Conservation (phyloP, 2,329 filamentous ascomycete genomes). For the Cryphonectria nitschkei region DNA sequence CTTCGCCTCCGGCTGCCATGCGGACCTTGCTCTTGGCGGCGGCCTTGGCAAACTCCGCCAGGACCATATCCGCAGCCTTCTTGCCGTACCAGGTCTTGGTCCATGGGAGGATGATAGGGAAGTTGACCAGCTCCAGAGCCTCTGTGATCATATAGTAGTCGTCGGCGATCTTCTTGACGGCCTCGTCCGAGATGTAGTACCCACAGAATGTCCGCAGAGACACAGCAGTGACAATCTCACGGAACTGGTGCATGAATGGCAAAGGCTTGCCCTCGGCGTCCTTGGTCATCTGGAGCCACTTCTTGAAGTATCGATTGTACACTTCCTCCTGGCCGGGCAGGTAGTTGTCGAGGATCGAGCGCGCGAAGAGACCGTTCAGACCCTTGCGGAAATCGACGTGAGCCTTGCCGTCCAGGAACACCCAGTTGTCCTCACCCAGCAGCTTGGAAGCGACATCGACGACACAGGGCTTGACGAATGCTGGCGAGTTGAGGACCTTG, state of each 20-base stretch:
- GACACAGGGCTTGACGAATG: conserved; percentile 92
- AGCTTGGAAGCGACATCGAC: conserved; percentile 95
- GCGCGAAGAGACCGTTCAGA: conserved; percentile 91
- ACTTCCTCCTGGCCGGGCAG: conserved; percentile 91
- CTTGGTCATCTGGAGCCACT: conserved; percentile 76
- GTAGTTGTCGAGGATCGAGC: conserved; percentile 83
- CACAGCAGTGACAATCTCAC: conserved; percentile 91
- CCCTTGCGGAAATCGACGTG: conserved; percentile 98
- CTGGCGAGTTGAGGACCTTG: conserved; percentile 94
- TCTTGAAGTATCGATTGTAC: conserved; percentile 83
- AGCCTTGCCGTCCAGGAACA: conserved; percentile 92
- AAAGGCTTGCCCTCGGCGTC: conserved; percentile 72
- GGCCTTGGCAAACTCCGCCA: conserved; percentile 87
- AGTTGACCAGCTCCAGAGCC: conserved; percentile 95
- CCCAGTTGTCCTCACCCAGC: conserved; percentile 90
- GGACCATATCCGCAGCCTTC: conserved; percentile 90
- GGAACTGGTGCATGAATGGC: conserved; percentile 90
- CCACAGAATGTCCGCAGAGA: conserved; percentile 97
- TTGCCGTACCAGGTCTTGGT: conserved; percentile 98
- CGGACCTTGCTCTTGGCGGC: conserved; percentile 91
- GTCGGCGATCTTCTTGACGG: conserved; percentile 91
- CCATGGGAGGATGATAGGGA: conserved; percentile 93
- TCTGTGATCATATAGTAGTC: conserved; percentile 97
- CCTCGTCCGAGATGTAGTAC: conserved; percentile 88
- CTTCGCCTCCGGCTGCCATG: conserved; percentile 84